Evolutionary conservation across 2,329 filamentous ascomycete genomes (phyloP).

Genomic region (Thermoascus crustaceus): DNA sequence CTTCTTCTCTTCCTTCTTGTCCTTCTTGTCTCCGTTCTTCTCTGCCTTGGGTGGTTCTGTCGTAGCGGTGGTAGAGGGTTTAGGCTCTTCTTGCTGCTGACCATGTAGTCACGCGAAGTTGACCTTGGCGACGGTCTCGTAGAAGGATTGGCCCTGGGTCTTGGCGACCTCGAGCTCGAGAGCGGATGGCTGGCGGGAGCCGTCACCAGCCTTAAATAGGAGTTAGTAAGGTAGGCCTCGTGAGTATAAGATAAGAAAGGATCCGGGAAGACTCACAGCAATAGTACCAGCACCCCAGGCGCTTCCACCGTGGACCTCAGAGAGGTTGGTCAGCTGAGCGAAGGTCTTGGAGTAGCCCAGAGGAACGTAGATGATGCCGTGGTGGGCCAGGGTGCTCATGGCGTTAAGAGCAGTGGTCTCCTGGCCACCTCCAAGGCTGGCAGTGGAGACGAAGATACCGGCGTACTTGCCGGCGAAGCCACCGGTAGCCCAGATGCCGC

Average conservation of each 20-base stretch:
- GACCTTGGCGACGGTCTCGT: conserved; percentile 63
- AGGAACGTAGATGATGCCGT: conserved; percentile 95
- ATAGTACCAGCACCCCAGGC: conserved; percentile 96
- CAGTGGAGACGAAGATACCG: conserved; percentile 86
- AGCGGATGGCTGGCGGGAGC: conserved; percentile 68
- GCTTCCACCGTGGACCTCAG: conserved; percentile 75
- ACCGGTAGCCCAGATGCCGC: conserved; percentile 71
- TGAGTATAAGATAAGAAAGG: not conserved
- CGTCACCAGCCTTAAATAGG: conserved; percentile 51
- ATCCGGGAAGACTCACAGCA: conserved; percentile 43
- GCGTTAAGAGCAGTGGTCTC: conserved; percentile 74
- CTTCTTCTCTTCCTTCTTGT: conserved; percentile 39
- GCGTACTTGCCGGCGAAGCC: conserved; percentile 80
- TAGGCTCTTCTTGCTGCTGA: too few relatives aligned
- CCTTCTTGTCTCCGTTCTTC: conserved; percentile 20
- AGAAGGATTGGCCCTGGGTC: conserved; percentile 80
- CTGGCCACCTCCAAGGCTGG: conserved; percentile 77
- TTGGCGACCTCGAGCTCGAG: conserved; percentile 73
- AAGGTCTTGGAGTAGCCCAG: conserved; percentile 84
- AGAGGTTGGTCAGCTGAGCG: conserved; percentile 57
- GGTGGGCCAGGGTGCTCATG: conserved; percentile 82
- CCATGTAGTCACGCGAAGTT: conserved; percentile 72
- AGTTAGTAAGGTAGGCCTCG: conserved; percentile 9
- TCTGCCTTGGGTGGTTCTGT: conserved; percentile 18
- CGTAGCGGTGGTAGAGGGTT: conserved; percentile 18